Base-by-base conservation (phyloP, 208 protist genomes). In the Leishmania arabica region DNA sequence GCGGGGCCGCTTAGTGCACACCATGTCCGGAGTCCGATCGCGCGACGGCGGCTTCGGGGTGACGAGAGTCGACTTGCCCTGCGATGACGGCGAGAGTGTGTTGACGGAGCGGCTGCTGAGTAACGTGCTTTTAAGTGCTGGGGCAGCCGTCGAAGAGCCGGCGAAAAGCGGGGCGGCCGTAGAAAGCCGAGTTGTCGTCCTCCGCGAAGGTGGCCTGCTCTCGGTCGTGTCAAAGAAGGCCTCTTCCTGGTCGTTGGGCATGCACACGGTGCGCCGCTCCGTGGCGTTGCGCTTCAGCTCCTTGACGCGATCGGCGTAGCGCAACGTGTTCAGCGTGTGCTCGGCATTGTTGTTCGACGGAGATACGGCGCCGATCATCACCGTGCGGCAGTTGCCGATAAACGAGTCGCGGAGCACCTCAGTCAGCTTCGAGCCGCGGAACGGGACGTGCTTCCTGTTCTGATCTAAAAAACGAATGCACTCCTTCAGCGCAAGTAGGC, bases 341-440 rank as follows among this genome's bases (percentile, higher is more conserved):
- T 97, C 91, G 64, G 88, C 93, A 74, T 92, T 94, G 84, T 84
- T 89, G 81, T 90, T 88, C 1, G 89, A 80, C 1, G 98, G 98
- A 6, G 95, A 92, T 24, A 99, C 91, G 51, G 95, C 92, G 37
- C 93, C 97, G 79, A 99, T 98, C 95, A 99, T 96, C 53, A 99
- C 91, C 15, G 98, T 99, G 40, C 93, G 93, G 79, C 95, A 95
- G 90, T 98, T 98, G 15, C 97, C 97, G 17, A 95, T 89, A 40
- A 98, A 91, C 7, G 89, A 95, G 77, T 97, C 93, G 24, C 88
- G 87, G 72, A 99, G 85, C 70, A 99, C 89, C 87, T 96, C 88
- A 5, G 98, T 99, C 42, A 99, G 91, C 82, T 98, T 97, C 65
- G 94, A 98, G 72, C 97, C 97, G 27, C 97, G 90, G 78, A 98